A percentile compares a stretch with the other conserved stretches of the same genome.
These are phyloP conservation scores for Saturnispora ahearnii DNA, from an alignment of 805 yeast species.

Conservation along the genomic window DNA sequence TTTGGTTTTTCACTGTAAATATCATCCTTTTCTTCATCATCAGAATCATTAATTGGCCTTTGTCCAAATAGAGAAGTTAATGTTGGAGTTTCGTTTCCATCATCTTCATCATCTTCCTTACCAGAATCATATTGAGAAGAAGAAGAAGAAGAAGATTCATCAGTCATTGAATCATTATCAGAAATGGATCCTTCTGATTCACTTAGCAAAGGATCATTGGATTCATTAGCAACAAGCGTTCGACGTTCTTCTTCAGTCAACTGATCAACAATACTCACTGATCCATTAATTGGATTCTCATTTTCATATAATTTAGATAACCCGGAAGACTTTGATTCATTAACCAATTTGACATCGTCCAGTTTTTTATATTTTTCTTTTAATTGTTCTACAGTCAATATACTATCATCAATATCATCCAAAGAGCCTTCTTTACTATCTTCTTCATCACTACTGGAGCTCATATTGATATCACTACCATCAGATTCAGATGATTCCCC, in stretches of 20 bases:
- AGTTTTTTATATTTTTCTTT: constrained; percentile 45
- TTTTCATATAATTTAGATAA: constrained; percentile 28
- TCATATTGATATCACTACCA: constrained; percentile 20
- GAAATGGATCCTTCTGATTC: constrained; percentile 11
- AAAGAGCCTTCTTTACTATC: constrained; percentile 15
- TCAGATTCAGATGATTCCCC: constrained; percentile 13
- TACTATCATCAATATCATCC: constrained; percentile 34
- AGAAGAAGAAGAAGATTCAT: constrained; percentile 12
- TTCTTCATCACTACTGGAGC: constrained; percentile 21
- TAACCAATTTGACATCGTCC: constrained; percentile 16
- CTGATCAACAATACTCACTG: constrained; percentile 20
- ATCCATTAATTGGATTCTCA: constrained; percentile 2
- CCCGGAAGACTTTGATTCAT: background rate
- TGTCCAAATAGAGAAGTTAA: constrained; percentile 32
- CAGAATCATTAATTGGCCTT: constrained; percentile 8
- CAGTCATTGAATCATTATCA: constrained; percentile 16
- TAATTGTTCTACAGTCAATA: constrained; percentile 47
- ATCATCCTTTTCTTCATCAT: constrained; percentile 31
- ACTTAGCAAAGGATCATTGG: constrained; percentile 15
- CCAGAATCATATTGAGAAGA: constrained; percentile 13
- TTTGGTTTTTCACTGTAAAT: constrained; percentile 24
- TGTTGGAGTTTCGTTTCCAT: constrained; percentile 16
- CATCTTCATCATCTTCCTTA: constrained; percentile 12
- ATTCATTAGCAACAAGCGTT: constrained; percentile 13
- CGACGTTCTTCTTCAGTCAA: constrained; percentile 21